Evolutionary conservation across 176 grass and related monocot species (phyloP), one percentile per base, ranked within the genome.

Genomic region (Areca catechu): DNA sequence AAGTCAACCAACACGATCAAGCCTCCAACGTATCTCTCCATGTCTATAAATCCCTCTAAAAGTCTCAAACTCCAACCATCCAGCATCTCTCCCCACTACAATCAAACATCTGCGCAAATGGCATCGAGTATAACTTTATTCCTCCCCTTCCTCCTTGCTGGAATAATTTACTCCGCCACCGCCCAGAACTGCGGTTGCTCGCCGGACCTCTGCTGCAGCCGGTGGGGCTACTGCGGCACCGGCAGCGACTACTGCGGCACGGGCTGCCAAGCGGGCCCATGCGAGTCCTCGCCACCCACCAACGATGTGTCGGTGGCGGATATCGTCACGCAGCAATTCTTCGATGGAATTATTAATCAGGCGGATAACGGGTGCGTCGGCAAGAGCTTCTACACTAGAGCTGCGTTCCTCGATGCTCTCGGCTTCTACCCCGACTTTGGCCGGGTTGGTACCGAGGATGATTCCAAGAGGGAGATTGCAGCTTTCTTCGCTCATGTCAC

Each of bases 401-500:
- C 83, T 62, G 83, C 83, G 28, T 96, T 96, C 72, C 71, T 96
- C 18, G 24, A 27, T 7, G 74, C 86, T 1, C n/a, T 69, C 22
- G 77, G 69, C 1, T 72, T 53, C 17, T 88, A 85, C 63, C 64
- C 60, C 1, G 4, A 6, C 19, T 96, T 96, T 37, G 86, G 86
- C 12, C 71, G 60, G 63, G 68, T 56, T 16, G 86, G 80, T 28
- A 74, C 83, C 3, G 64, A 16, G 16, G 91, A 90, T 67, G 91
- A 90, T 56, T 81, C 82, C 71, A 83, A 77, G 76, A 71, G 86
- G 57, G 86, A 95, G 76, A 86, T 95, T 60, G 82, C 91, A 15
- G 83, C 82, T 24, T 95, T 90, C 75, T 95, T 86, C 64, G 90
- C 76, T 15, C 74, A 90, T 30, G 83, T 54, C 65, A 97, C 85